These are phyloP conservation scores for Apophysomyces variabilis DNA, from an alignment of 371 early-diverging fungal genomes.

Conservation along the genomic window DNA sequence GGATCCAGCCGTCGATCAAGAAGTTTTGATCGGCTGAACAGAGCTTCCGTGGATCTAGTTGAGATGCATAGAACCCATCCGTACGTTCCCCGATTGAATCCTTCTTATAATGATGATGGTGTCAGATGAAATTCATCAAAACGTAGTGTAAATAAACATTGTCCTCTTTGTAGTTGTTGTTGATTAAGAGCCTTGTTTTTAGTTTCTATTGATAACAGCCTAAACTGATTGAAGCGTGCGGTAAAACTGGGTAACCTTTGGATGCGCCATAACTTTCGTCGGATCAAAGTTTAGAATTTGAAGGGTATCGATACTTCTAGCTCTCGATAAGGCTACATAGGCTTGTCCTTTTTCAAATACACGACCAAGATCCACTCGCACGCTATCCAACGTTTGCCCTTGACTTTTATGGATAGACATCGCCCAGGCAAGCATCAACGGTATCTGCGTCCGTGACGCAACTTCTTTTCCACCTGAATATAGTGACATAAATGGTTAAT, in stretches of 20 bases:
- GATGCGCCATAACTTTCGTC: constrained; percentile 70
- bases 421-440: constrained; percentile 69
- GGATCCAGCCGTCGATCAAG: background rate
- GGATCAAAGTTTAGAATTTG: constrained; percentile 79
- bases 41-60: background rate
- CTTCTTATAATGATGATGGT: no score
- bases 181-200: background rate
- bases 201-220: background rate
- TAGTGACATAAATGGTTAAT: background rate
- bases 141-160: no score
- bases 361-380: constrained; percentile 76
- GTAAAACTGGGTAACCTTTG: constrained; percentile 71
- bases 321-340: constrained; percentile 89
- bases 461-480: constrained; percentile 25
- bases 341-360: constrained; percentile 90
- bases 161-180: no score
- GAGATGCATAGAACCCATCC: background rate
- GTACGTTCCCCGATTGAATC: background rate
- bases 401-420: constrained; percentile 89
- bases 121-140: no score
- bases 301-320: constrained; percentile 62
- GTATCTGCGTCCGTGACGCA: constrained; percentile 58
- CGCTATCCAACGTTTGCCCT: constrained; percentile 88
- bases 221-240: constrained; percentile 20
- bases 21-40: background rate